Evolutionary conservation across 2,329 filamentous ascomycete species (phyloP).

Genomic region (Cladobotryum mycophilum): DNA sequence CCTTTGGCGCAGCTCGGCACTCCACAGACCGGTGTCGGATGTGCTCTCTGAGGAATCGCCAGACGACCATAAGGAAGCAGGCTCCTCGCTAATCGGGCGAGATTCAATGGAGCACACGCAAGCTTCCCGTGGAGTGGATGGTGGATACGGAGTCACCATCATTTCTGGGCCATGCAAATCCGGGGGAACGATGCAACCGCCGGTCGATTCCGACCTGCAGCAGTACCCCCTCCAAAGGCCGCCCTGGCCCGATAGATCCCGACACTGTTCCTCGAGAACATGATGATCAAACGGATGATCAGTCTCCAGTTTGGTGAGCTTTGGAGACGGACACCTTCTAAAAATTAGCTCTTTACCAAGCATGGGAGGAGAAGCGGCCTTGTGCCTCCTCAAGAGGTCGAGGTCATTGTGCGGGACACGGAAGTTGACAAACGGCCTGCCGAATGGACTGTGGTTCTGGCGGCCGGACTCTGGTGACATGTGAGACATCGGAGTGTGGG

Average conservation of each 20-base stretch:
- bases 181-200: slow-evolving; percentile 34
- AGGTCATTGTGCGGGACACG: slow-evolving; percentile 32
- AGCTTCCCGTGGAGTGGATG: slow-evolving; percentile 36
- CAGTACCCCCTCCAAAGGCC: slow-evolving; percentile 78
- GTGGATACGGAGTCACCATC: slow-evolving; percentile 44
- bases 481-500: slow-evolving; percentile 23
- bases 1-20: slow-evolving; percentile 21
- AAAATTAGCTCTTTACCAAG: slow-evolving; percentile 76
- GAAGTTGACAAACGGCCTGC: slow-evolving; percentile 38
- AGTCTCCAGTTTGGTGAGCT: slow-evolving; percentile 76
- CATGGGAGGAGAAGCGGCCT: slow-evolving; percentile 72
- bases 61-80: slow-evolving; percentile 23
- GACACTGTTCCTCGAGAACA: slow-evolving; percentile 41
- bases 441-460: slow-evolving; percentile 31
- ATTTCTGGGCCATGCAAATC: slow-evolving; percentile 41
- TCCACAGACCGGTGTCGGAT: slow-evolving; percentile 12
- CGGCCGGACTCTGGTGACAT: slow-evolving; percentile 36
- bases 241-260: slow-evolving; percentile 49
- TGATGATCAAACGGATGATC: slow-evolving; percentile 56
- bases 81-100: slow-evolving; percentile 36
- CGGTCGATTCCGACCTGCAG: slow-evolving; percentile 34
- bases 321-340: slow-evolving; percentile 74
- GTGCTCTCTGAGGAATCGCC: slow-evolving; percentile 15
- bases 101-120: slow-evolving; percentile 31
- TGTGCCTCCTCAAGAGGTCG: slow-evolving; percentile 41